Base-by-base conservation (phyloP, 179 eudicot species). In the Kewa caespitosa region DNA sequence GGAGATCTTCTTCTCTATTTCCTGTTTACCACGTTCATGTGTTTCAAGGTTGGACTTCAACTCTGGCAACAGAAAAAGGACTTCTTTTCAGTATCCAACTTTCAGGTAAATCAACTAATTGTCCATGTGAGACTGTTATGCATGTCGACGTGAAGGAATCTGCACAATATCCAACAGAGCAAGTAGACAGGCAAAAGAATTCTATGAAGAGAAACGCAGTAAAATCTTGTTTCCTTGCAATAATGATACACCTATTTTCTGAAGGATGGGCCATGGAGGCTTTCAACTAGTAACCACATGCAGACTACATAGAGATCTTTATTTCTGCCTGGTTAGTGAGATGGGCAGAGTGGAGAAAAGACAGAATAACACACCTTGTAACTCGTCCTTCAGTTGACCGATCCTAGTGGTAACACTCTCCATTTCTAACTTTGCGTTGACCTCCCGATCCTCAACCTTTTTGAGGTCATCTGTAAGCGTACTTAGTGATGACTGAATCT, bases 41-140 rank as follows among this genome's bases (percentile, higher is more conserved):
- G 82, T 91, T 83, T 93, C 99, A 69, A 89, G 79, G 83, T 89
- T 90, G 72, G 90, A 86, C 81, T 89, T 96, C 98, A 91, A 89
- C 31, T 79, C 99, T 96, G 73, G 32, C 43, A 75, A 22, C 55
- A 74, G 36, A 54, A 28, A n/a, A 74, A 73, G 46, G 15, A 28
- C 31, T 59, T 59, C n/a, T 13, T 54, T 33, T 25, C n/a, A 39
- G 65, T 52, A 39, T 43, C 63, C 48, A 72, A 57, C 11, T 27
- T 60, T 33, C 33, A 15, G 15, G 10, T 6, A 32, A 4, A n/a
- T 38, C 20, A 20, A 73, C 0, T 15, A 1, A 31, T 17, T 6
- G 31, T 38, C 41, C 32, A 27, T 20, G 34, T 23, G 42, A 18
- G 57, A 55, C 57, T 43, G 54, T 22, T 38, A 23, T 11, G 17